Base-by-base conservation (phyloP, 1,139 yeast species). In the Blastobotrys buckinghamii region DNA sequence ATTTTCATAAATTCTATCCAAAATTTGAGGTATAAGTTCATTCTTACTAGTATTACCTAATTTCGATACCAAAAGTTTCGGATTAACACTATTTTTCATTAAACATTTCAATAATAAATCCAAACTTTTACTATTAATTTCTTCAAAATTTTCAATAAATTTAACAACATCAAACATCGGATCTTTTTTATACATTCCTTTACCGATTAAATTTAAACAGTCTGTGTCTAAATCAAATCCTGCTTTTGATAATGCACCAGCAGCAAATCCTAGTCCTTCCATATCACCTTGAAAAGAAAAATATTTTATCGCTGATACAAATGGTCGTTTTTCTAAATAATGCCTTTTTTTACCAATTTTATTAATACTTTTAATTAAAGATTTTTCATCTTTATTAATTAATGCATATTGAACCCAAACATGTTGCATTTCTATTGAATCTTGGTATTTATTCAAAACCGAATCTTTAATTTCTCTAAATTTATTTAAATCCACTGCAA, bases 351-450 rank as follows among this genome's bases (percentile, higher is more conserved):
- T 42, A 6, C 46, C 48, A 17, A 45, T 44, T 33, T 17, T 22
- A 39, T 36, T 45, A 26, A 47, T 43, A 42, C 32, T 40, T 40
- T 27, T 51, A 45, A 39, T 39, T 30, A 49, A 43, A 42, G 38
- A 48, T 40, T 29, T 47, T 44, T 44, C 50, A 26, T 50, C 37
- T 19, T 42, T 37, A 34, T 34, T 41, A 9, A 50, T 40, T 12
- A 57, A 36, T 6, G 59, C 57, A 27, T 49, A 45, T 32, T 44
- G 48, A 9, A 54, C 44, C 32, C 51, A 43, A 20, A 50, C 51
- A 43, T 57, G 53, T 34, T 50, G 51, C 17, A 56, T 42, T n/a
- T 43, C 48, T 1, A 50, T 42, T 27, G 51, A 32, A 5, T 45
- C 33, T 20, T 46, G 44, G 24, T 47, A 20, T 20, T 40, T 39